phyloP scores from a whole-genome alignment of 2,329 filamentous ascomycete species.

The Cladophialophora carrionii region DNA sequence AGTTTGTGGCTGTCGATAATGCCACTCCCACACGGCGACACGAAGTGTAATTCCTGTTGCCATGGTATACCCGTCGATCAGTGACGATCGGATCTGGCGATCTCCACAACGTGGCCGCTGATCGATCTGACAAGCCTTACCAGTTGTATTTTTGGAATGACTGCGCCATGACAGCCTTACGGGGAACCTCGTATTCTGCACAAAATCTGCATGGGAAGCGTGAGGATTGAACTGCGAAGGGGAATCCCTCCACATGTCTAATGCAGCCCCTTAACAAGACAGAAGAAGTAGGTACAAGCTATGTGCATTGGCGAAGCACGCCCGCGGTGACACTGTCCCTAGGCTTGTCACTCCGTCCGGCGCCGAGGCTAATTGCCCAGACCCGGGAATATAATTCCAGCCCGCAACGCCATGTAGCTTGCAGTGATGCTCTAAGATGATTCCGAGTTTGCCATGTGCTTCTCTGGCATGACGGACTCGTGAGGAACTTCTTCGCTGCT shows the following conservation, averaged over 20 bases:
- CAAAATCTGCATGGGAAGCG: not conserved
- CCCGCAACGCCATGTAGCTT: not conserved
- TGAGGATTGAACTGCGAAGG: not conserved
- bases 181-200: not conserved
- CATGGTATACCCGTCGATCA: not conserved
- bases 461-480: slow-evolving; percentile 25
- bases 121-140: slow-evolving; percentile 2
- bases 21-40: not conserved
- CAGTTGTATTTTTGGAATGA: not conserved
- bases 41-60: not conserved
- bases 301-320: not conserved
- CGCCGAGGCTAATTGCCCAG: not conserved
- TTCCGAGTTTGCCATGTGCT: slow-evolving; percentile 10
- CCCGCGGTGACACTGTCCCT: not conserved
- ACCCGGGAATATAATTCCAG: not conserved
- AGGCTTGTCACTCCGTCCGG: not conserved
- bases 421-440: slow-evolving; percentile 7
- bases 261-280: not conserved
- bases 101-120: not conserved
- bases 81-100: not conserved
- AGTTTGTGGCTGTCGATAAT: not conserved
- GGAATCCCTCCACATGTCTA: not conserved
- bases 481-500: slow-evolving; percentile 28
- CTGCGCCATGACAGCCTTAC: no score
- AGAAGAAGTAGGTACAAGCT: not conserved